phyloP scores from a whole-genome alignment of 2,329 filamentous ascomycete species.

The Penicillium fuscoglaucum region DNA sequence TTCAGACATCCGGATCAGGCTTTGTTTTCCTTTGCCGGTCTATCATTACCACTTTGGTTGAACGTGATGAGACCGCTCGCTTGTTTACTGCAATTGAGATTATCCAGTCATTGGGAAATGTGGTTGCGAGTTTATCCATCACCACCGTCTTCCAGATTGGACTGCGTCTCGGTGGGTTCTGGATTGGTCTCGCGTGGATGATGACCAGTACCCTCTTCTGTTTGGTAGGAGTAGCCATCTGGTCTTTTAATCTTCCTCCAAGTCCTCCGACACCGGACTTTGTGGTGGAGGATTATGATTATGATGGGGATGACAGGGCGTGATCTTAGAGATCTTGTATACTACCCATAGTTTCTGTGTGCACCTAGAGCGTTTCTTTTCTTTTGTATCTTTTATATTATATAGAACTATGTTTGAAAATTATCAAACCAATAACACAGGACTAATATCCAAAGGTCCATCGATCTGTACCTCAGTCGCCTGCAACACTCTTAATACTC shows the following conservation, averaged over 20 bases:
- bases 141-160: conserved; percentile 50
- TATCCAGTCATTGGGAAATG: conserved; percentile 49
- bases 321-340: conserved; percentile 12
- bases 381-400: background rate
- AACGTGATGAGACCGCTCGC: conserved; percentile 50
- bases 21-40: conserved; percentile 50
- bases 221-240: conserved; percentile 32
- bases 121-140: conserved; percentile 50
- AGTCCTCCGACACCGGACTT: conserved; percentile 16
- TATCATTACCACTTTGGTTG: conserved; percentile 50
- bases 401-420: background rate
- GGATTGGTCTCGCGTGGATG: conserved; percentile 53
- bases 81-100: conserved; percentile 53
- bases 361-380: background rate
- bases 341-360: background rate
- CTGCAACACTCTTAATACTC: background rate
- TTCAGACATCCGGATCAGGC: conserved; percentile 52
- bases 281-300: conserved; percentile 24
- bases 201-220: conserved; percentile 39
- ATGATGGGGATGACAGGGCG: conserved; percentile 18
- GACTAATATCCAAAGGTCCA: background rate
- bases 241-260: conserved; percentile 28
- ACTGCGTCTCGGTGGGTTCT: conserved; percentile 47
- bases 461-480: background rate
- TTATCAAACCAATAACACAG: background rate